phyloP scores from a whole-genome alignment of 106 monocot genomes.

The Acorus calamus region DNA sequence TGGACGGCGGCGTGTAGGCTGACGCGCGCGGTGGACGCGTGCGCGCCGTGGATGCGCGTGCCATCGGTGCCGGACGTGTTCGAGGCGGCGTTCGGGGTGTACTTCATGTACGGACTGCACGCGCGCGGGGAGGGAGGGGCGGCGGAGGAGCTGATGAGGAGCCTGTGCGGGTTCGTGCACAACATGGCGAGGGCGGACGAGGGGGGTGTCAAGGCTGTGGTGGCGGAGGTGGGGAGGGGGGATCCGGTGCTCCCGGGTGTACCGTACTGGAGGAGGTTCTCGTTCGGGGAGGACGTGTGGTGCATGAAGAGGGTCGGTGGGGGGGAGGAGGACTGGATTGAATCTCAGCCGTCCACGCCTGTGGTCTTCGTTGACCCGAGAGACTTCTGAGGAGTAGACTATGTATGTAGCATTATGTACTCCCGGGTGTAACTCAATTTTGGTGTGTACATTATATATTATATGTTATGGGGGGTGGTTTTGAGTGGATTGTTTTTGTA shows the following conservation, averaged over 20 bases:
- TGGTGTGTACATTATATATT: too few species aligned
- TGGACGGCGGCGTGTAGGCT: slow-evolving; percentile 5
- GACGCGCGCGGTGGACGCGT: slow-evolving; percentile 23
- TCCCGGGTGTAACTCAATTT: too few species aligned
- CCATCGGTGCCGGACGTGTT: slow-evolving; percentile 35
- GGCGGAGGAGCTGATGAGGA: slow-evolving; percentile 6
- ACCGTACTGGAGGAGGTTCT: slow-evolving; percentile 36
- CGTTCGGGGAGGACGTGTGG: slow-evolving; percentile 54
- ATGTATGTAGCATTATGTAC: too few species aligned
- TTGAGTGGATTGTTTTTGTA: too few species aligned
- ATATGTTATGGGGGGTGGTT: too few species aligned
- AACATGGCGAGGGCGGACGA: slow-evolving; percentile 27
- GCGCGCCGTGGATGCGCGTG: slow-evolving; percentile 29
- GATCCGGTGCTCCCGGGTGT: slow-evolving; percentile 30
- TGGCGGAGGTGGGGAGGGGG: slow-evolving; percentile 24
- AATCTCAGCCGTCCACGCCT: slow-evolving; percentile 11
- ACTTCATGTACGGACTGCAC: slow-evolving; percentile 40
- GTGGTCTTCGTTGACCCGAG: slow-evolving; percentile 42
- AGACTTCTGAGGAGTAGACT: slow-evolving; percentile 15
- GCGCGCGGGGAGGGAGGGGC: slow-evolving; percentile 16
- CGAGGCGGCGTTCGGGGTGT: slow-evolving; percentile 35
- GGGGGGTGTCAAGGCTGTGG: slow-evolving; percentile 30
- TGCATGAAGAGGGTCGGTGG: slow-evolving; percentile 35
- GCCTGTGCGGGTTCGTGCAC: slow-evolving; percentile 31
- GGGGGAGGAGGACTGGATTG: slow-evolving; percentile 20